A percentile compares a stretch with the other conserved stretches of the same genome.
phyloP scores from a whole-genome alignment of 139 green algal species.

The Volvox reticuliferus region DNA sequence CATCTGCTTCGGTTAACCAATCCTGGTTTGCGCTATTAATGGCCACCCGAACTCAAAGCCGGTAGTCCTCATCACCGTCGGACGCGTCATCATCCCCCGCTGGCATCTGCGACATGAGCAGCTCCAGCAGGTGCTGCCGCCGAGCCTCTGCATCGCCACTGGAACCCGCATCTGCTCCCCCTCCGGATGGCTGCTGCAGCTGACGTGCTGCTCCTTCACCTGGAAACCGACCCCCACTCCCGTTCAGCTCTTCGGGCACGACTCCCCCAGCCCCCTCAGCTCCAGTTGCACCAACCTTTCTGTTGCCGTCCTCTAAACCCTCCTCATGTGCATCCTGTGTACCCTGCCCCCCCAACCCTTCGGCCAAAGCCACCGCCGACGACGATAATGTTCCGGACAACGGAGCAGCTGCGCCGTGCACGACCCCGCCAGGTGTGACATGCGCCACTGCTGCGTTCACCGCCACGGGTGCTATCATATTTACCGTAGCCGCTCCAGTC shows the following conservation, averaged over 20 bases:
- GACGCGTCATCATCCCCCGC: slow-evolving; percentile 31
- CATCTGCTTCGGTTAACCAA: no score
- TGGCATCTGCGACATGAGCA: slow-evolving; percentile 46
- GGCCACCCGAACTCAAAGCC: background rate
- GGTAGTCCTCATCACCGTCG: slow-evolving; percentile 25
- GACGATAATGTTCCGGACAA: no score
- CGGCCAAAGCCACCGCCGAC: no score
- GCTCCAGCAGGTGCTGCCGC: slow-evolving; percentile 15
- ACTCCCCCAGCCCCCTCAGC: background rate
- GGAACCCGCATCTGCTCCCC: background rate
- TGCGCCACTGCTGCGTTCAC: no score
- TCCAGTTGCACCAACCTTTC: background rate
- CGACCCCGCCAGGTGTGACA: no score
- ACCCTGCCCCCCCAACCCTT: no score
- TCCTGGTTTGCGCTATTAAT: no score
- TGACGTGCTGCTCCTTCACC: background rate
- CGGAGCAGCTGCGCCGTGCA: no score
- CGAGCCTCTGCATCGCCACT: background rate
- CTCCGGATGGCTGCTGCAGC: background rate
- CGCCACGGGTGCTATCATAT: no score
- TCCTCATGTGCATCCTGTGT: no score
- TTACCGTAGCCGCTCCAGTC: background rate
- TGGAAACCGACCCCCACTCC: background rate
- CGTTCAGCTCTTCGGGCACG: background rate
- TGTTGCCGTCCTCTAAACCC: no score